phyloP scores from a whole-genome alignment of 345 rosid genomes.

The Sonneratia alba region DNA sequence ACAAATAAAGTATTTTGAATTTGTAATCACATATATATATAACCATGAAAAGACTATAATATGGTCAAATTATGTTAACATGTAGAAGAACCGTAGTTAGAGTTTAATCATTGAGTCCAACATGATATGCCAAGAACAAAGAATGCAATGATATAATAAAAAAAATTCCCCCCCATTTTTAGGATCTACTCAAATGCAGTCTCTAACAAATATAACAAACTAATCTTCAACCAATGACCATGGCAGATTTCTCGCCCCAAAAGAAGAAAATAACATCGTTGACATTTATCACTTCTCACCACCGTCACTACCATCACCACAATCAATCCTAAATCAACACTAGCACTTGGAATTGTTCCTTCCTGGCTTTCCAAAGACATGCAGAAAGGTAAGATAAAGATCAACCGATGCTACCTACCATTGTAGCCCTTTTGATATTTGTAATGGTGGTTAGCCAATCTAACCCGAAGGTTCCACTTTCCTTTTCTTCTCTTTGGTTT shows the following conservation, averaged over 20 bases:
- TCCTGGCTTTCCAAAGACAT: conserved; percentile 20
- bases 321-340: background rate
- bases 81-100: no score
- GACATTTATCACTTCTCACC: conserved; percentile 1
- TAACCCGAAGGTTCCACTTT: background rate
- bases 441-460: background rate
- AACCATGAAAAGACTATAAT: no score
- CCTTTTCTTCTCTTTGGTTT: background rate
- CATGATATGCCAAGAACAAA: background rate
- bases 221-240: background rate
- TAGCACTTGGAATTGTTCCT: background rate
- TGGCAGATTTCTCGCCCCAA: conserved; percentile 1
- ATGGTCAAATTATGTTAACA: no score
- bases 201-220: background rate
- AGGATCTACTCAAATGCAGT: background rate
- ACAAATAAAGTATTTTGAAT: no score
- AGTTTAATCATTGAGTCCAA: background rate
- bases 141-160: background rate
- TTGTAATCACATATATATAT: no score
- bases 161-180: background rate
- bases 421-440: background rate
- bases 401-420: background rate
- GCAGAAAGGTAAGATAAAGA: conserved; percentile 33
- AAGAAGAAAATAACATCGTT: background rate
- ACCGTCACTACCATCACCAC: background rate